Percentiles rank a stretch among this genome's conserved stretches.
These are phyloP conservation scores for Stylonectria norvegica DNA, from an alignment of 2,329 filamentous ascomycete species.

Conservation along the genomic window DNA sequence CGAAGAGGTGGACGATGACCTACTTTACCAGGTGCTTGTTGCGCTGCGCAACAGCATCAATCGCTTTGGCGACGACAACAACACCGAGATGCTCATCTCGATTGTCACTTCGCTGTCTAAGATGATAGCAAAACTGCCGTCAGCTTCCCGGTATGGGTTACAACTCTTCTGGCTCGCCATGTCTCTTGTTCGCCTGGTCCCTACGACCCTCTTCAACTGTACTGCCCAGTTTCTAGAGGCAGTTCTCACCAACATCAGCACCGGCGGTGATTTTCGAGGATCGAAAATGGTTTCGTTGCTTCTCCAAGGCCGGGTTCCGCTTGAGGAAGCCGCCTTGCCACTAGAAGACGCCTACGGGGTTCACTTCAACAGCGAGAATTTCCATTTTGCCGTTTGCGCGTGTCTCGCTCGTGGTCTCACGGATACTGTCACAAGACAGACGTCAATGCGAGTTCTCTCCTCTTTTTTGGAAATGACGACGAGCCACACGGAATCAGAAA, in stretches of 20 bases:
- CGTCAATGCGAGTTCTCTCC: constrained; percentile 58
- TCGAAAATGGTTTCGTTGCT: constrained; percentile 58
- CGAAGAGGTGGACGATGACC: constrained; percentile 69
- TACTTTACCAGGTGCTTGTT: constrained; percentile 68
- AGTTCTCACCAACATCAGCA: constrained; percentile 61
- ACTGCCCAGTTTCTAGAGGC: constrained; percentile 63
- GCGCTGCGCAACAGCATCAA: constrained; percentile 62
- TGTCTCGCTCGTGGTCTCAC: constrained; percentile 62
- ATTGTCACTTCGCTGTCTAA: constrained; percentile 66
- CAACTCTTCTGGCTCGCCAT: constrained; percentile 70
- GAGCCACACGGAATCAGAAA: constrained; percentile 16
- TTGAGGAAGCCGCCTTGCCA: constrained; percentile 60
- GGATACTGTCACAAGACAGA: constrained; percentile 57
- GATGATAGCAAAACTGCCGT: constrained; percentile 67
- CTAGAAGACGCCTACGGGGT: constrained; percentile 65
- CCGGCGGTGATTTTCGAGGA: constrained; percentile 56
- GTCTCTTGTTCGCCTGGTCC: constrained; percentile 62
- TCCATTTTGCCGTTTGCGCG: constrained; percentile 65
- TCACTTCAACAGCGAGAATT: constrained; percentile 60
- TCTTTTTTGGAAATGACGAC: constrained; percentile 51
- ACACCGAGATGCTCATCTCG: constrained; percentile 65
- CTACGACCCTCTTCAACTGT: constrained; percentile 61
- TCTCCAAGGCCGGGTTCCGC: constrained; percentile 56
- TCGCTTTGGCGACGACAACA: constrained; percentile 62
- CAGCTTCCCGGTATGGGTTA: constrained; percentile 63